Base-by-base conservation (phyloP, 371 early-diverging fungal genomes). In the Apophysomyces elegans region DNA sequence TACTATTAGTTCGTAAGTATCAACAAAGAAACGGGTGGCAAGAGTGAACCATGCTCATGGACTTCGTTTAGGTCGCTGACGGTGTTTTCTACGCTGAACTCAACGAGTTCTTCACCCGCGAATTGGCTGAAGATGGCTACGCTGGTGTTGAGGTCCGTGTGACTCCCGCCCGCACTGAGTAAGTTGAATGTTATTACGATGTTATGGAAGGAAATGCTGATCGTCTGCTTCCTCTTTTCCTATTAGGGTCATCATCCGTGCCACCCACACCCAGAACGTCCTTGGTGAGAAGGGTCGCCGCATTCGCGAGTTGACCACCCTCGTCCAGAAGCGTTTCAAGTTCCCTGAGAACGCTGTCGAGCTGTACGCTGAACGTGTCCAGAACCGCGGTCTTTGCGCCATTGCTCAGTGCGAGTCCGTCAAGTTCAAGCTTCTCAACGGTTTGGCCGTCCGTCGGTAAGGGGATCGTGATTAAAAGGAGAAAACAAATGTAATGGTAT, bases 41-140 rank as follows among this genome's bases (percentile, higher is more conserved):
- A 44, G 21, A 14, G 32, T 26, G 32, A 26, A 26, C 32, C 32
- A 12, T 37, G 14, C 56, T 14, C 44, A 44, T 21, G 43, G 56
- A 45, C 37, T 7, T 26, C 41, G 16, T 56, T 45, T 73, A 79
- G 84, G 95, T 99, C 79, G 97, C 97, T 85, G 99, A 99, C 89
- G 99, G 99, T 91, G 97, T 99, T 65, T 98, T 99, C 92, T 97
- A 95, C 90, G 97, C 99, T 78, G 99, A 99, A 86, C 91, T 99
- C 79, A 98, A 99, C 93, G 96, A 97, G 87, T 96, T 97, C 91
- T 92, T 99, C 85, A 92, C 93, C 79, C 96, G 97, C 80, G 91
- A 95, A 85, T 84, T 94, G 84, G 91, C 90, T 68, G 91, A 90
- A 74, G 94, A 95, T 75, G 93, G 94, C 70, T 96, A 94, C 80